Evolutionary conservation across 176 grass and related monocot species (phyloP), one percentile per base, ranked within the genome.

Genomic region (Avena eriantha): DNA sequence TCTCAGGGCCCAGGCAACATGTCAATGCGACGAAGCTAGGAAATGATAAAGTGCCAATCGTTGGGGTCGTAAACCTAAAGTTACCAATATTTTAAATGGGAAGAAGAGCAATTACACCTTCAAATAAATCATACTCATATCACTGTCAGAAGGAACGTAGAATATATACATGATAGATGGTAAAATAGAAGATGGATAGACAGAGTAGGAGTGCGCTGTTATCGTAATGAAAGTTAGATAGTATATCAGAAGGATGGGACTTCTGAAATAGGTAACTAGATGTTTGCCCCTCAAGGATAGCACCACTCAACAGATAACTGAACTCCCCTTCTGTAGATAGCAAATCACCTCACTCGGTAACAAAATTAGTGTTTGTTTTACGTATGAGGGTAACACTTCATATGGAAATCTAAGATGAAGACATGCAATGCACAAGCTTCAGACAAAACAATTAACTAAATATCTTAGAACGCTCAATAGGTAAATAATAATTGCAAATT

Each of bases 391-490:
- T 24, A 26, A 48, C 49, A 51, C 72, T 74, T 24, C 17, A 49
- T 36, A 83, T 12, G 0, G 14, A 51, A 48, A 9, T 59, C n/a
- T 71, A 82, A 31, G 26, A 63, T 43, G 31, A 19, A 41, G 17
- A 77, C 82, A 61, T 35, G 24, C 36, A 72, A 8, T 1, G 7
- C 21, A 36, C 39, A 74, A 10, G 17, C 8, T 73, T 83, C 34
- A 83, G 73, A 46, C n/a, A 57, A 57, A 46, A 29, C n/a, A 46
- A 72, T 9, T 35, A 82, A 81, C 21, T 57, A 59, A 80, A 69
- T 12, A 82, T 15, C 22, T 8, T 46, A 83, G 19, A 82, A 69
- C 26, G 31, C 10, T 10, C 12, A 34, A 67, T 53, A 7, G 72
- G 47, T 33, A 45, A 61, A 81, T 61, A 13, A 31, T 21, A 81